Conservation (phyloP, 2,329 filamentous ascomycete genomes). For the Xenosphaeropsis pyriputrescens region DNA sequence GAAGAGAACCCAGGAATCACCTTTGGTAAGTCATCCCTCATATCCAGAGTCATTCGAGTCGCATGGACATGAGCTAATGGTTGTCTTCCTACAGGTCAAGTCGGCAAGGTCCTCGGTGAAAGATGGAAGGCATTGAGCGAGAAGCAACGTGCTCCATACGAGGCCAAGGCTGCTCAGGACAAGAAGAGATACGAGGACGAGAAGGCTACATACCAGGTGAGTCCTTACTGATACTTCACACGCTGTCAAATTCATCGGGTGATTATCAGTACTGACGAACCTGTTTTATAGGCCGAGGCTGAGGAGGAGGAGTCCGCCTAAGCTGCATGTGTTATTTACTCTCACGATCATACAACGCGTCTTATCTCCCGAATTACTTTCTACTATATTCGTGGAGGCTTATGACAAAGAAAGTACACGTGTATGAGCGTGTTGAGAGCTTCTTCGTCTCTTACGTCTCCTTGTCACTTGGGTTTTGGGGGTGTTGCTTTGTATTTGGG, state of each 20-base stretch:
- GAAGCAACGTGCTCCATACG: slow-evolving; percentile 85
- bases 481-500: slow-evolving; percentile 9
- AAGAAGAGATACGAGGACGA: slow-evolving; percentile 99
- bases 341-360: not conserved
- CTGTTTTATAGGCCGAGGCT: slow-evolving; percentile 32
- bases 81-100: slow-evolving; percentile 47
- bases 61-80: slow-evolving; percentile 6
- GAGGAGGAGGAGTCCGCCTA: slow-evolving; percentile 37
- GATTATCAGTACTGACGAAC: slow-evolving; percentile 14
- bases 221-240: slow-evolving; percentile 17
- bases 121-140: slow-evolving; percentile 95
- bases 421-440: not conserved
- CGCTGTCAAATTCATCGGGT: slow-evolving; percentile 4
- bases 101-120: slow-evolving; percentile 96
- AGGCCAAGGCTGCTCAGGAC: slow-evolving; percentile 89
- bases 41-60: too few species aligned
- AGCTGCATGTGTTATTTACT: slow-evolving; percentile 3
- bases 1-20: slow-evolving; percentile 97
- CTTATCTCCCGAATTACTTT: slow-evolving; percentile 3
- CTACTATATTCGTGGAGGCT: not conserved
- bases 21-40: slow-evolving; percentile 56
- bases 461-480: not conserved
- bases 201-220: slow-evolving; percentile 86
- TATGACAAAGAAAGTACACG: not conserved
- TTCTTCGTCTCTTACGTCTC: slow-evolving; percentile 1